Percentiles rank a stretch among this genome's conserved stretches.
Evolutionary conservation across 2,329 filamentous ascomycete species (phyloP).

Genomic region (Apiospora saccharicola): DNA sequence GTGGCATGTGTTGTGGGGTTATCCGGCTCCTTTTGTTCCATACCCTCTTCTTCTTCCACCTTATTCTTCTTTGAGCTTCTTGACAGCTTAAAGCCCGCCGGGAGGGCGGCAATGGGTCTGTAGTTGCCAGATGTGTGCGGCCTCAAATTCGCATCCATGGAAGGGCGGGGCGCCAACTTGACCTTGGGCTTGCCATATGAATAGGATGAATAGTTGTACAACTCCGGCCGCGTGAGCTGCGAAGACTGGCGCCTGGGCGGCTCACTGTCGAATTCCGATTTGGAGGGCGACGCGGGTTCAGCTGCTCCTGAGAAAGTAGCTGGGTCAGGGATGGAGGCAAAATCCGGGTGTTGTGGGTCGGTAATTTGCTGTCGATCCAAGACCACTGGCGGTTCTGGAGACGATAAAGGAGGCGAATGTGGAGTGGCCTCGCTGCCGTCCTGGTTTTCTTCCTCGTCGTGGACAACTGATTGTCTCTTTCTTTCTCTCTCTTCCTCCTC

Average conservation of each 20-base stretch:
- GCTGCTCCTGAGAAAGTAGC: slow-evolving; percentile 59
- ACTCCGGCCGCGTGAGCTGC: slow-evolving; percentile 60
- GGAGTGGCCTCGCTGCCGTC: slow-evolving; percentile 38
- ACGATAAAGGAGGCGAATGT: slow-evolving; percentile 31
- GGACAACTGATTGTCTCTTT: slow-evolving; percentile 64
- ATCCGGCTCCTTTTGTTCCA: slow-evolving; percentile 40
- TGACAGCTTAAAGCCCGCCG: slow-evolving; percentile 77
- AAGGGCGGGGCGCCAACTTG: slow-evolving; percentile 87
- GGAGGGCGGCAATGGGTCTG: slow-evolving; percentile 80
- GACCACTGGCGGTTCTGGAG: slow-evolving; percentile 51
- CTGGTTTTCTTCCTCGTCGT: slow-evolving; percentile 52
- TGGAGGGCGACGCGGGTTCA: slow-evolving; percentile 26
- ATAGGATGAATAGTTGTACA: slow-evolving; percentile 58
- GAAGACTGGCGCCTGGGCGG: slow-evolving; percentile 56
- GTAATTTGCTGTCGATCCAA: slow-evolving; percentile 61
- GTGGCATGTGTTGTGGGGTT: slow-evolving; percentile 48
- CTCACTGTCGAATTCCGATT: slow-evolving; percentile 47
- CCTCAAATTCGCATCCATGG: slow-evolving; percentile 67
- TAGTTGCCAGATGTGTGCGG: slow-evolving; percentile 69
- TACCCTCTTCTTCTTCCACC: slow-evolving; percentile 37
- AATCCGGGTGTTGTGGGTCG: slow-evolving; percentile 57
- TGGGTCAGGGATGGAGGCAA: slow-evolving; percentile 57
- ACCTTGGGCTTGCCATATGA: slow-evolving; percentile 76
- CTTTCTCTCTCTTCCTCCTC: slow-evolving; percentile 73
- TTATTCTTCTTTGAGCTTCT: slow-evolving; percentile 64